These are phyloP conservation scores for Chaetomidium leptoderma DNA, from an alignment of 495 filamentous ascomycete genomes.

Conservation along the genomic window DNA sequence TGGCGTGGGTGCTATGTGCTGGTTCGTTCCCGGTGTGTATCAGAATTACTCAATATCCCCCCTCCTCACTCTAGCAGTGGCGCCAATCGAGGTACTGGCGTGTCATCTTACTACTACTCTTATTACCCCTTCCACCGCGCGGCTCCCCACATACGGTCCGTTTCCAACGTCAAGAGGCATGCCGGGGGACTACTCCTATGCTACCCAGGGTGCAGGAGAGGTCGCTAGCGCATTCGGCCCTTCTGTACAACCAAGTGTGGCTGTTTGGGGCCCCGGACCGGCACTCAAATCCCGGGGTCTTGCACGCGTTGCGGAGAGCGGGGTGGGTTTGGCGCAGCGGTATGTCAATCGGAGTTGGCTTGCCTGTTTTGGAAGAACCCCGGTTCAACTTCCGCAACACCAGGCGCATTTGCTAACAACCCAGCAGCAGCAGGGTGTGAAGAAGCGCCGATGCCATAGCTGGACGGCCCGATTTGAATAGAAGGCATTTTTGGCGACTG, in stretches of 20 bases:
- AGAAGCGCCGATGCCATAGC: background rate
- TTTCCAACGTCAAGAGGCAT: background rate
- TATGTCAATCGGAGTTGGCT: background rate
- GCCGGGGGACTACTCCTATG: background rate
- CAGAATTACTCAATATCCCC: background rate
- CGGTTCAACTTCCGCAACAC: background rate
- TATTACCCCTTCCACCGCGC: background rate
- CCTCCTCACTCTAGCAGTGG: background rate
- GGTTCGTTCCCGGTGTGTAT: background rate
- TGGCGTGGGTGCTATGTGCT: background rate
- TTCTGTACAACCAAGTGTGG: slow-evolving; percentile 17
- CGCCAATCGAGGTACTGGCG: background rate
- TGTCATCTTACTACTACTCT: background rate
- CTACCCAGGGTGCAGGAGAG: background rate
- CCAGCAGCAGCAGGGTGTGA: background rate
- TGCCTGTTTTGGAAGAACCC: background rate
- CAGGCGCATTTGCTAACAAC: background rate
- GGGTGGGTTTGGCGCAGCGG: background rate
- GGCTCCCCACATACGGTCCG: background rate
- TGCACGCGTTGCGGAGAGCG: slow-evolving; percentile 11
- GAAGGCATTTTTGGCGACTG: background rate
- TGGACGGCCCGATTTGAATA: slow-evolving; percentile 16
- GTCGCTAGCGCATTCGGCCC: slow-evolving; percentile 24
- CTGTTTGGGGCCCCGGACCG: slow-evolving; percentile 14
- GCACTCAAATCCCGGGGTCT: background rate